phyloP scores from a whole-genome alignment of 1,284 basidiomycete species.

The Trametes sp. region DNA sequence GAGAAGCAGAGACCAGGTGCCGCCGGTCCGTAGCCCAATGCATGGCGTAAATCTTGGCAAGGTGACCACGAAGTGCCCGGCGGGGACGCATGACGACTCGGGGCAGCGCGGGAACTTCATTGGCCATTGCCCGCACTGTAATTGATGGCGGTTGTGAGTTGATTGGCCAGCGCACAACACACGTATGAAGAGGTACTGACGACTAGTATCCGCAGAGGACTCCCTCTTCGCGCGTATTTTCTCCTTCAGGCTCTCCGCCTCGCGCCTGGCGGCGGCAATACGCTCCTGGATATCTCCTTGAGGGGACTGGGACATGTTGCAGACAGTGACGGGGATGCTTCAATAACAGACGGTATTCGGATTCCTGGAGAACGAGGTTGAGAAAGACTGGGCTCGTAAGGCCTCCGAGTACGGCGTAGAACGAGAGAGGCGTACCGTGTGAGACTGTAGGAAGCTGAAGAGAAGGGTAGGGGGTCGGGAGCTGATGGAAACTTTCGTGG shows the following conservation, averaged over 20 bases:
- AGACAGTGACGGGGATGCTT: constrained; percentile 26
- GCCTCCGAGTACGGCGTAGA: not conserved
- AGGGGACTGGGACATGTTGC: constrained; percentile 75
- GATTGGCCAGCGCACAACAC: constrained; percentile 6
- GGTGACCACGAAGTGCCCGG: constrained; percentile 93
- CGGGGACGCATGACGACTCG: constrained; percentile 96
- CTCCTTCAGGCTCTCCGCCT: constrained; percentile 97
- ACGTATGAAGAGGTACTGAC: constrained; percentile 60
- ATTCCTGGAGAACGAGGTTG: not conserved
- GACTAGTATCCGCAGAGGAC: constrained; percentile 94
- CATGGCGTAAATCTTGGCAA: constrained; percentile 99
- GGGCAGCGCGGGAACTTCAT: constrained; percentile 93
- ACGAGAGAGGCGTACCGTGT: constrained; percentile 26
- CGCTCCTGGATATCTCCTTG: constrained; percentile 92
- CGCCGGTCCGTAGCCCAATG: constrained; percentile 98
- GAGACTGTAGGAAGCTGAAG: constrained; percentile 23
- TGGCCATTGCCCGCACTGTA: constrained; percentile 93
- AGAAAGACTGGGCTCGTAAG: constrained; percentile 7
- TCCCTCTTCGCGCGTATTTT: constrained; percentile 96
- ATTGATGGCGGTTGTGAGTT: constrained; percentile 12
- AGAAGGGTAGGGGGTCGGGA: constrained; percentile 22
- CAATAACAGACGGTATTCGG: constrained; percentile 3
- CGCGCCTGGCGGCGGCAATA: constrained; percentile 95
- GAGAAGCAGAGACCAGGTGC: constrained; percentile 98
- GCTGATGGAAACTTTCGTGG: constrained; percentile 36